These are phyloP conservation scores for Crithidia fasciculata DNA, from an alignment of 208 protist species.

Conservation along the genomic window DNA sequence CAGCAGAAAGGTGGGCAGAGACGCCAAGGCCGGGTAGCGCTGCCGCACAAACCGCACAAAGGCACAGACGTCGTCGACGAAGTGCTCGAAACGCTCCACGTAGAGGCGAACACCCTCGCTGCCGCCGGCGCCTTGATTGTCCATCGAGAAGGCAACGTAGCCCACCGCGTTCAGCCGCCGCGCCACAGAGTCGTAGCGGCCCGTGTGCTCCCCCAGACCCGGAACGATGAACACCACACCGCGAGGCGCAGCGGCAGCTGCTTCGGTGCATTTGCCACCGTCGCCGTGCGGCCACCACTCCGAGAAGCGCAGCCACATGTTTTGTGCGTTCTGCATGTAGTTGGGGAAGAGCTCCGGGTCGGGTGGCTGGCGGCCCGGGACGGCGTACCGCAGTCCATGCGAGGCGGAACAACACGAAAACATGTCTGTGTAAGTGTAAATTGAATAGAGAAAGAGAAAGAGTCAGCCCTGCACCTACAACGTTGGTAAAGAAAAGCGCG, in stretches of 20 bases:
- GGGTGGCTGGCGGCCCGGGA: slow-evolving; percentile 46
- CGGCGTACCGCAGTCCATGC: slow-evolving; percentile 54
- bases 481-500: too few species aligned
- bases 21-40: slow-evolving; percentile 41
- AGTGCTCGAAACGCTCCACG: slow-evolving; percentile 73
- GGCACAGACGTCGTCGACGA: slow-evolving; percentile 72
- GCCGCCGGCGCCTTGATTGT: slow-evolving; percentile 81
- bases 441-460: too few species aligned
- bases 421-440: not conserved
- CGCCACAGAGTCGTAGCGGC: slow-evolving; percentile 75
- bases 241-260: slow-evolving; percentile 3
- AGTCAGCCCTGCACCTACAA: too few species aligned
- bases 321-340: slow-evolving; percentile 80
- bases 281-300: slow-evolving; percentile 68
- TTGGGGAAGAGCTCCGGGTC: slow-evolving; percentile 68
- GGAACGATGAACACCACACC: slow-evolving; percentile 78
- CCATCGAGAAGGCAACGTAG: slow-evolving; percentile 64
- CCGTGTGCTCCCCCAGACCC: slow-evolving; percentile 73
- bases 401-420: slow-evolving; percentile 7
- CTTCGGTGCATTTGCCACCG: not conserved
- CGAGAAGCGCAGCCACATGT: slow-evolving; percentile 72
- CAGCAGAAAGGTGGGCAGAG: slow-evolving; percentile 59
- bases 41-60: slow-evolving; percentile 49
- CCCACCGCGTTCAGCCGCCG: slow-evolving; percentile 53
- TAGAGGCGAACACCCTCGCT: slow-evolving; percentile 76